These are phyloP conservation scores for Apiotrichum gamsii DNA, from an alignment of 1,284 basidiomycete genomes.

Conservation along the genomic window DNA sequence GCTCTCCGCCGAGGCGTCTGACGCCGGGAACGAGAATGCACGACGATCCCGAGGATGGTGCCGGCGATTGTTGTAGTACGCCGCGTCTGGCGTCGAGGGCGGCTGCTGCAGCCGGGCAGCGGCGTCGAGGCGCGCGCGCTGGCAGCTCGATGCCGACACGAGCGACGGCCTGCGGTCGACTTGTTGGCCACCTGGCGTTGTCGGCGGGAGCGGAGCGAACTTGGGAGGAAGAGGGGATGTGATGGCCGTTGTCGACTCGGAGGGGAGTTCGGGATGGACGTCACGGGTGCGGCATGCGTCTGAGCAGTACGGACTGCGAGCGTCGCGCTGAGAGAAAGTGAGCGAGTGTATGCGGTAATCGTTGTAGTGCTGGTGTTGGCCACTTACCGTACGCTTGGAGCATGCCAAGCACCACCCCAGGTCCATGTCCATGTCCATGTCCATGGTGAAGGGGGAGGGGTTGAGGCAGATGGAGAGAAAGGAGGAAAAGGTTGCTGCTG, in stretches of 20 bases:
- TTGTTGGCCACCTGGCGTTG: neutral
- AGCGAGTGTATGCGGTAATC: no score
- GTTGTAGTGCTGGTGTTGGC: no score
- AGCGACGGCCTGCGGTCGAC: no score
- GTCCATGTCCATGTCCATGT: constrained; percentile 26
- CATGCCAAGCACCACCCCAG: constrained; percentile 20
- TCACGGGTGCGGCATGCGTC: constrained; percentile 33
- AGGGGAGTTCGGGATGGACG: constrained; percentile 8
- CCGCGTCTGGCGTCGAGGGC: neutral
- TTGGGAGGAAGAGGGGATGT: constrained; percentile 27
- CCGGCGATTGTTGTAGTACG: no score
- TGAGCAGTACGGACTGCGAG: constrained; percentile 37
- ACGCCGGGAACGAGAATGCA: constrained; percentile 41
- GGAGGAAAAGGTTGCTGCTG: no score
- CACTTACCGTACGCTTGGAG: constrained; percentile 38
- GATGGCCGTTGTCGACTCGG: constrained; percentile 12
- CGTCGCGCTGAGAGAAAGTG: no score
- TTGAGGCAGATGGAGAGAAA: no score
- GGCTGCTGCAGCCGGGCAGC: no score
- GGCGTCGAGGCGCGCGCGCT: neutral
- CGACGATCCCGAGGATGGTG: constrained; percentile 29
- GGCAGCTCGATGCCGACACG: neutral
- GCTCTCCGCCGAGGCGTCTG: constrained; percentile 15
- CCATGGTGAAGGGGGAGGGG: constrained; percentile 13
- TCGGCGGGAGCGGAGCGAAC: constrained; percentile 5